Conservation (phyloP, 2,329 filamentous ascomycete genomes). For the Microcyclospora pomicola region DNA sequence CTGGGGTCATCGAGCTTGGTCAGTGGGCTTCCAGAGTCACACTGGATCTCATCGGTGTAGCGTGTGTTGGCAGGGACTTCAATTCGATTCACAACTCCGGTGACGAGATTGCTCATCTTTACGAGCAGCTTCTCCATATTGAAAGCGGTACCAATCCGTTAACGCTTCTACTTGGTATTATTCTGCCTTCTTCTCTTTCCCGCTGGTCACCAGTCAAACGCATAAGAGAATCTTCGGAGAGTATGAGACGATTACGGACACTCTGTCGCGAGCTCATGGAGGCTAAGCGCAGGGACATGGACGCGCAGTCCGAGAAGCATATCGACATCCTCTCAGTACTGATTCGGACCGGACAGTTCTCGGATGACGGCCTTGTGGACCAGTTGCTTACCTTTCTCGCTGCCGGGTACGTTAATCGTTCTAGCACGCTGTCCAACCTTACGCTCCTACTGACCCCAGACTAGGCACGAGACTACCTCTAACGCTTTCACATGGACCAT, state of each 20-base stretch:
- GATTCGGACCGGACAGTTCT: constrained; percentile 55
- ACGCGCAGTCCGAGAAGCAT: constrained; percentile 41
- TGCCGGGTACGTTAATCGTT: constrained; percentile 28
- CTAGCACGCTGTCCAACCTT: no score
- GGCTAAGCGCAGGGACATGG: constrained; percentile 3
- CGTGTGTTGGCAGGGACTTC: constrained; percentile 40
- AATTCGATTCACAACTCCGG: constrained; percentile 31
- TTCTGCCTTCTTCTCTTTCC: background rate
- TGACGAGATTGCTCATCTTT: constrained; percentile 34
- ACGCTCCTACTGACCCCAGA: no score
- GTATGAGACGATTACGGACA: background rate
- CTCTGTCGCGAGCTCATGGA: background rate
- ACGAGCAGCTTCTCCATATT: constrained; percentile 30
- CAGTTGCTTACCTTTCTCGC: constrained; percentile 80
- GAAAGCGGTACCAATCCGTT: constrained; percentile 18
- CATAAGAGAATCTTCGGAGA: background rate
- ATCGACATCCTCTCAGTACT: constrained; percentile 65
- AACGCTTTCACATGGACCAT: constrained; percentile 35
- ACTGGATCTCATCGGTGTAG: constrained; percentile 39
- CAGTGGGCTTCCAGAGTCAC: constrained; percentile 33
- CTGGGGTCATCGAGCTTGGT: constrained; percentile 19
- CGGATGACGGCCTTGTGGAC: constrained; percentile 59
- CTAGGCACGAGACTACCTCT: constrained; percentile 37
- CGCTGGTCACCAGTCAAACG: background rate
- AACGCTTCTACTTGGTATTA: background rate